Percentiles rank a stretch among this genome's conserved stretches.
Evolutionary conservation across 2,329 filamentous ascomycete genomes (phyloP).

Genomic region (Colletotrichum sp.): DNA sequence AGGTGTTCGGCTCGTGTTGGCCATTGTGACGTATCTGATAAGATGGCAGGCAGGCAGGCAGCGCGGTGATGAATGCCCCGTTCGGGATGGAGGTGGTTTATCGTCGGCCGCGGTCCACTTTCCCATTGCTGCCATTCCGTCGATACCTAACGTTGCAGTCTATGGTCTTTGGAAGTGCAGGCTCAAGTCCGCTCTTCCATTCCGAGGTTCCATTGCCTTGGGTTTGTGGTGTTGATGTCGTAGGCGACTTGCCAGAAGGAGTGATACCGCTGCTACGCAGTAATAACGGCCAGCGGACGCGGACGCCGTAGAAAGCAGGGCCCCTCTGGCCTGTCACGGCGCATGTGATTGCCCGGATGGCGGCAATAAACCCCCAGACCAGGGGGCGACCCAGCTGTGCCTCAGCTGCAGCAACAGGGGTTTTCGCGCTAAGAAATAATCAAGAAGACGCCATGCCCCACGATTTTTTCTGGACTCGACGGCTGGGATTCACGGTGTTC

Average conservation of each 20-base stretch:
- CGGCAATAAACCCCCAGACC: slow-evolving; percentile 8
- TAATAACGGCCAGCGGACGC: background rate
- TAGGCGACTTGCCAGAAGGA: background rate
- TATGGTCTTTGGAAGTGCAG: background rate
- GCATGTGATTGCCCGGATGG: slow-evolving; percentile 28
- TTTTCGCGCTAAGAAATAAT: slow-evolving; percentile 23
- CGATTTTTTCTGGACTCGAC: slow-evolving; percentile 9
- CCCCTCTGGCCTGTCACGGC: background rate
- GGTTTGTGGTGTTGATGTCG: background rate
- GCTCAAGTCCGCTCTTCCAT: background rate
- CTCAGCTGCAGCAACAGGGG: slow-evolving; percentile 9
- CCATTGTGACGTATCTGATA: slow-evolving; percentile 7
- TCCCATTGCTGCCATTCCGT: background rate
- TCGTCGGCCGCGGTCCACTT: background rate
- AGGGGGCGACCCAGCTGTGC: background rate
- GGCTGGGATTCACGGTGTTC: slow-evolving; percentile 1
- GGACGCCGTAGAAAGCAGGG: slow-evolving; percentile 11
- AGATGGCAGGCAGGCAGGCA: background rate
- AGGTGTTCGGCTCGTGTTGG: background rate
- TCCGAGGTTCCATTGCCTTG: background rate
- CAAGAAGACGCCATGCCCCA: slow-evolving; percentile 25
- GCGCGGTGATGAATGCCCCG: background rate
- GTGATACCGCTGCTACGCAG: background rate
- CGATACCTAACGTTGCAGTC: background rate
- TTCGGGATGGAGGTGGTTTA: background rate